Conservation (phyloP, 2,329 filamentous ascomycete genomes). For the Colletotrichum neosansevieriae region DNA sequence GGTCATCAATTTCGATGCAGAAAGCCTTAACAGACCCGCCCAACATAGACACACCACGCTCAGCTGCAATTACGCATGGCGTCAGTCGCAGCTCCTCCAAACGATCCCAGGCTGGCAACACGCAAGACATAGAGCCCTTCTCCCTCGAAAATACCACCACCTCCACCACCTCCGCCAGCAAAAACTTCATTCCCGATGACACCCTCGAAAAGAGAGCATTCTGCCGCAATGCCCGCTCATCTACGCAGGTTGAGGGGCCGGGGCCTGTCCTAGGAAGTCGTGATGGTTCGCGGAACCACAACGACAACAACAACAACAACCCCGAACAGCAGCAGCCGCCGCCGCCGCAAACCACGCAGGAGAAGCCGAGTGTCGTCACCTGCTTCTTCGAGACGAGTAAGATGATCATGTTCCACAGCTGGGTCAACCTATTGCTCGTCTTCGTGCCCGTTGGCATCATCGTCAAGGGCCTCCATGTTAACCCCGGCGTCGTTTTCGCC, state of each 20-base stretch:
- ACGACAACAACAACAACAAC: constrained; percentile 36
- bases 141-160: constrained; percentile 36
- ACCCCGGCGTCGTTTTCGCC: constrained; percentile 71
- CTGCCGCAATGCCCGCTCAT: constrained; percentile 46
- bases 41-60: constrained; percentile 68
- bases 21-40: constrained; percentile 66
- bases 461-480: constrained; percentile 67
- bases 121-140: constrained; percentile 37
- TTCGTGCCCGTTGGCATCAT: constrained; percentile 84
- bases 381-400: constrained; percentile 36
- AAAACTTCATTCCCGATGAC: constrained; percentile 41
- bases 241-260: constrained; percentile 65
- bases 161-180: constrained; percentile 43
- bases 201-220: constrained; percentile 3
- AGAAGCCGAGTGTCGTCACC: constrained; percentile 24
- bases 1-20: constrained; percentile 69
- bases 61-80: constrained; percentile 68
- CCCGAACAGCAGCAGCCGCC: constrained; percentile 23
- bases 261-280: constrained; percentile 66
- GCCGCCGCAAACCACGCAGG: neutral
- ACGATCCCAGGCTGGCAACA: constrained; percentile 47
- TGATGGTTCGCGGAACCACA: constrained; percentile 32
- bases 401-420: constrained; percentile 77
- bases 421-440: constrained; percentile 81
- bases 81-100: constrained; percentile 52